phyloP scores from a whole-genome alignment of 495 filamentous ascomycete species.

The Rusavskia elegans region DNA sequence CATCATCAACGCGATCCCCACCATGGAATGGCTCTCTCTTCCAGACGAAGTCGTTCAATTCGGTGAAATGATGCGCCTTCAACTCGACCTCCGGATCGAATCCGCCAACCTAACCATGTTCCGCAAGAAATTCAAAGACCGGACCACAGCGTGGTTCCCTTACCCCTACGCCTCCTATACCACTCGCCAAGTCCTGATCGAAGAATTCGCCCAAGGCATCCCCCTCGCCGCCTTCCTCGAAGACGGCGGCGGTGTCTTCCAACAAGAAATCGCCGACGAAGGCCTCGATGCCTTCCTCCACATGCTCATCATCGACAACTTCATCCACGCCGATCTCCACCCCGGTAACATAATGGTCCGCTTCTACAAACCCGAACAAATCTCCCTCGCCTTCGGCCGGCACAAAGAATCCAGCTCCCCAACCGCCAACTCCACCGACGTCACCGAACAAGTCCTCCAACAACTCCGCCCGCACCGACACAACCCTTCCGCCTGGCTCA shows the following conservation, averaged over 20 bases:
- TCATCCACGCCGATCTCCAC: conserved; percentile 95
- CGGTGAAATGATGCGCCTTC: conserved; percentile 95
- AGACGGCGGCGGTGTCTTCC: conserved; percentile 82
- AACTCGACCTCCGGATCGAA: conserved; percentile 91
- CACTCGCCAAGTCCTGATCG: conserved; percentile 80
- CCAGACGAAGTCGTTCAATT: conserved; percentile 91
- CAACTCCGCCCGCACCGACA: conserved; percentile 59
- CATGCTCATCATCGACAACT: conserved; percentile 97
- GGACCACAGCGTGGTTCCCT: conserved; percentile 89
- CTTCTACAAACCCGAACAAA: conserved; percentile 73
- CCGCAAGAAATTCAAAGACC: conserved; percentile 74
- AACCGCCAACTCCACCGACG: conserved; percentile 48
- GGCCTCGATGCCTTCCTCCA: conserved; percentile 94
- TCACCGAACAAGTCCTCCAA: conserved; percentile 71
- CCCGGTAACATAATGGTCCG: conserved; percentile 99
- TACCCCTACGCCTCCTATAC: conserved; percentile 85
- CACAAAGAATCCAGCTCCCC: conserved; percentile 34
- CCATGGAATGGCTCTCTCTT: conserved; percentile 93
- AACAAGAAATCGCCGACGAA: conserved; percentile 86
- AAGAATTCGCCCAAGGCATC: conserved; percentile 92
- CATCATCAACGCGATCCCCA: conserved; percentile 72
- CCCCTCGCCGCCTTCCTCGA: conserved; percentile 80
- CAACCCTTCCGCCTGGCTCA: conserved; percentile 50
- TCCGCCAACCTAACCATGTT: conserved; percentile 79
- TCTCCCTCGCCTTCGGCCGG: conserved; percentile 40